A percentile compares a stretch with the other conserved stretches of the same genome.
Evolutionary conservation across 306 rosid genomes (phyloP).

Genomic region (barrel medic (Medicago truncatula)): MtrunA17r5.0-ANR NC_053045.1:41058001-41058500

Average conservation of each 20-base stretch:
- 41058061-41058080: conserved; percentile 30
- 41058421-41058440: conserved; percentile 98
- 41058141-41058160: conserved; percentile 33
- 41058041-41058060: conserved; percentile 5
- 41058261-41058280: conserved; percentile 57
- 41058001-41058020: too few relatives aligned
- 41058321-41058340: background rate
- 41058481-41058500: conserved; percentile 96
- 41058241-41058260: conserved; percentile 47
- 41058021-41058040: conserved; percentile 7
- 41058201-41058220: conserved; percentile 38
- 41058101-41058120: conserved; percentile 28
- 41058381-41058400: conserved; percentile 84
- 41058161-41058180: conserved; percentile 34
- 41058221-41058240: conserved; percentile 17
- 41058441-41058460: conserved; percentile 99
- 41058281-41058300: conserved; percentile 46
- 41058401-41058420: conserved; percentile 93
- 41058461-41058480: conserved; percentile 98
- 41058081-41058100: conserved; percentile 28
- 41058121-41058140: background rate
- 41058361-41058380: conserved; percentile 87
- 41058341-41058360: conserved; percentile 56
- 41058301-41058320: conserved; percentile 33
- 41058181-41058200: conserved; percentile 8